These are phyloP conservation scores for Priceomyces fermenticarens DNA, from an alignment of 805 yeast species.

Conservation along the genomic window DNA sequence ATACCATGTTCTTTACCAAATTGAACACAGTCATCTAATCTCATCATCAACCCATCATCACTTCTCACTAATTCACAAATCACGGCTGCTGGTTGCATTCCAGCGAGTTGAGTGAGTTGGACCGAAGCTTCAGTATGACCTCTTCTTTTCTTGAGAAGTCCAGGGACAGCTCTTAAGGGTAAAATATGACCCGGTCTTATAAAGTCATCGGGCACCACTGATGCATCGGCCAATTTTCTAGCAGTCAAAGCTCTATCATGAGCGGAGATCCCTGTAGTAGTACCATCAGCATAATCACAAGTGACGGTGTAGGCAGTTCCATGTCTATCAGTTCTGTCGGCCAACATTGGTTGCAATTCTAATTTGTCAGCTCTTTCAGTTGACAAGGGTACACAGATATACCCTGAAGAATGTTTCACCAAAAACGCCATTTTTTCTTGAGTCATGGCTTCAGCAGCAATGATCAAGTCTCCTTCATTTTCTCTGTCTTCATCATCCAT, in stretches of 20 bases:
- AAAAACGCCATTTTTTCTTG: conserved; percentile 90
- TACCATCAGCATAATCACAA: conserved; percentile 79
- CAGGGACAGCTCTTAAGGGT: conserved; percentile 88
- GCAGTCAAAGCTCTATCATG: conserved; percentile 89
- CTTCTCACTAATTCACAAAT: conserved; percentile 94
- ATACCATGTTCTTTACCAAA: conserved; percentile 63
- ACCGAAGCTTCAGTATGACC: conserved; percentile 99
- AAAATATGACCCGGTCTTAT: conserved; percentile 92
- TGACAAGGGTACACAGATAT: conserved; percentile 87
- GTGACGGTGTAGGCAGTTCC: conserved; percentile 97
- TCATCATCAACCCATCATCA: conserved; percentile 93
- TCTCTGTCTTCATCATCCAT: conserved; percentile 96
- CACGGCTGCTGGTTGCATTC: conserved; percentile 80
- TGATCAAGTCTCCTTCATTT: conserved; percentile 94
- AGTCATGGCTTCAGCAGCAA: conserved; percentile 82
- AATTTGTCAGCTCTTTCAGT: conserved; percentile 74
- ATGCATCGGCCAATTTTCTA: conserved; percentile 60
- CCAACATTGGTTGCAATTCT: conserved; percentile 75
- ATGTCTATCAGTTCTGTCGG: conserved; percentile 70
- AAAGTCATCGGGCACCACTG: conserved; percentile 59
- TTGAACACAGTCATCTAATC: conserved; percentile 77
- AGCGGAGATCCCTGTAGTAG: conserved; percentile 96
- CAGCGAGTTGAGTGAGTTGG: conserved; percentile 75
- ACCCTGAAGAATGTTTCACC: conserved; percentile 85
- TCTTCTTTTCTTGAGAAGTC: conserved; percentile 73